These are phyloP conservation scores for Silybum marianum DNA, from an alignment of 129 eudicot genomes.

Conservation along the genomic window DNA sequence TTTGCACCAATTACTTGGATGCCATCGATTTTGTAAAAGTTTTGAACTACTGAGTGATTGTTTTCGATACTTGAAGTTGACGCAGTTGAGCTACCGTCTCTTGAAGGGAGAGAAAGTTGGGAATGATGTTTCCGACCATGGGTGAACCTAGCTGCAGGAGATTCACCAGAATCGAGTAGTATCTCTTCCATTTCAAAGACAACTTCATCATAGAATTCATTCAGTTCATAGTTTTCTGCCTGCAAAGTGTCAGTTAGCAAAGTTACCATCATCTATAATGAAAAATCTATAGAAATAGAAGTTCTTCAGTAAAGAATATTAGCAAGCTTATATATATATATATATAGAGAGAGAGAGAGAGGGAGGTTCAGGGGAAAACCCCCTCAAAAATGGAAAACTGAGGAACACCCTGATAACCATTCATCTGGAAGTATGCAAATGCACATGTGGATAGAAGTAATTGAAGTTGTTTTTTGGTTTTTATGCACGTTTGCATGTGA, in stretches of 20 bases:
- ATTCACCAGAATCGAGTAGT: conserved; percentile 64
- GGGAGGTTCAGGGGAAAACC: too few relatives aligned
- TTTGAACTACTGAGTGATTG: conserved; percentile 30
- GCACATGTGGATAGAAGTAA: too few relatives aligned
- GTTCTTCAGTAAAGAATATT: background rate
- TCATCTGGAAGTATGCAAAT: too few relatives aligned
- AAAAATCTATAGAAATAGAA: background rate
- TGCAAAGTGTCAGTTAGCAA: conserved; percentile 34
- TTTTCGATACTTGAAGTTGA: conserved; percentile 70
- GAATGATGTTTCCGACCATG: conserved; percentile 39
- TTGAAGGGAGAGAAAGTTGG: conserved; percentile 52
- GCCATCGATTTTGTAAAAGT: conserved; percentile 58
- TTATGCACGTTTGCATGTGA: too few relatives aligned
- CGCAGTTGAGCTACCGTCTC: conserved; percentile 89
- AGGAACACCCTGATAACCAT: too few relatives aligned
- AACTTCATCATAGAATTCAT: conserved; percentile 67
- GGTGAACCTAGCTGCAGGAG: conserved; percentile 55
- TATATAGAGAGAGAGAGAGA: too few relatives aligned
- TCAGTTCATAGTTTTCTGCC: conserved; percentile 52
- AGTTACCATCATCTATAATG: background rate
- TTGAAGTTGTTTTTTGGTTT: too few relatives aligned
- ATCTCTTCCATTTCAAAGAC: conserved; percentile 96
- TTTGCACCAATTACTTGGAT: conserved; percentile 80
- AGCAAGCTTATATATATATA: background rate
- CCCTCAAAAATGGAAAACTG: too few relatives aligned